Evolutionary conservation across 2,329 filamentous ascomycete genomes (phyloP).

Genomic region (Geosmithia putterillii): DNA sequence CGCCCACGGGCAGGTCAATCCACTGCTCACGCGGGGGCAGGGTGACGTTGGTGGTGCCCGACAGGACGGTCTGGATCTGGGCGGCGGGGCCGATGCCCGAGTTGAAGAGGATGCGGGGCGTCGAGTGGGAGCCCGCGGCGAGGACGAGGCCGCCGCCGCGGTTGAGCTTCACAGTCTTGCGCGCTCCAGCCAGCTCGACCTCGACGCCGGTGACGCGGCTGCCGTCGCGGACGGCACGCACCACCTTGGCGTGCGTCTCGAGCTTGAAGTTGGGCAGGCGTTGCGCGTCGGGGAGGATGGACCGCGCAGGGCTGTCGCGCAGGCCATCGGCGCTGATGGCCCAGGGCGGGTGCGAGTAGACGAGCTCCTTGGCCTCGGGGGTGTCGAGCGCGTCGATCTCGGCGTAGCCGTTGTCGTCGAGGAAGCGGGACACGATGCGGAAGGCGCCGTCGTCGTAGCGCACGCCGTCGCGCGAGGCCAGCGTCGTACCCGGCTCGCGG

Average conservation of each 20-base stretch:
- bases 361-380: slow-evolving; percentile 50
- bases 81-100: slow-evolving; percentile 50
- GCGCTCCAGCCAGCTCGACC: slow-evolving; percentile 37
- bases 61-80: slow-evolving; percentile 33
- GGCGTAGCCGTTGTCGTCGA: slow-evolving; percentile 50
- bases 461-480: slow-evolving; percentile 52
- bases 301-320: slow-evolving; percentile 55
- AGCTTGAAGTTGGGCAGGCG: slow-evolving; percentile 52
- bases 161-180: slow-evolving; percentile 49
- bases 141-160: slow-evolving; percentile 51
- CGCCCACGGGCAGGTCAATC: slow-evolving; percentile 45
- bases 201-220: slow-evolving; percentile 54
- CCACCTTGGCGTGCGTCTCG: slow-evolving; percentile 50
- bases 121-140: slow-evolving; percentile 54
- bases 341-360: slow-evolving; percentile 52
- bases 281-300: slow-evolving; percentile 52
- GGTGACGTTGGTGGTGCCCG: slow-evolving; percentile 32
- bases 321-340: slow-evolving; percentile 55
- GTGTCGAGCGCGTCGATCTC: slow-evolving; percentile 47
- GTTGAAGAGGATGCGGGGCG: slow-evolving; percentile 50
- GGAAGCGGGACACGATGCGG: slow-evolving; percentile 44
- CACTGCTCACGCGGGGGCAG: slow-evolving; percentile 38
- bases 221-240: slow-evolving; percentile 51
- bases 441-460: slow-evolving; percentile 56
- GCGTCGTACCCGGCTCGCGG: slow-evolving; percentile 33